Base-by-base conservation (phyloP, 305 asterid genomes). In the Fraxinus xanthoxyloides region DNA sequence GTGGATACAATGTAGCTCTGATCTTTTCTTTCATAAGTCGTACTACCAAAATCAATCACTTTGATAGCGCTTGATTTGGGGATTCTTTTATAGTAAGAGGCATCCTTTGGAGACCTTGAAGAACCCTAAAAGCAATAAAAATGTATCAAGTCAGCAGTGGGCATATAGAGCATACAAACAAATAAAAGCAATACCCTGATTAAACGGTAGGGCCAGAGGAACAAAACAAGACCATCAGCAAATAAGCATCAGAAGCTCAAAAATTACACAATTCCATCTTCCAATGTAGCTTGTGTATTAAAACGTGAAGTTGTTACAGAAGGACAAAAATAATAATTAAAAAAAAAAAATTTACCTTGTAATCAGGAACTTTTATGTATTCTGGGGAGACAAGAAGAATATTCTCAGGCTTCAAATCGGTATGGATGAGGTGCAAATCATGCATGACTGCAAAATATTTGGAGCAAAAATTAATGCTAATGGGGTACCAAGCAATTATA, bases 1-100 rank as follows among this genome's bases (percentile, higher is more conserved):
- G 98, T 95, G 4, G 98, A 93, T 1, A 95, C 98, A 2, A 89
- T 88, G 83, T 95, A 95, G 0, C 94, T 80, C 84, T 92, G 98
- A 78, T 89, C 91, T 23, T 87, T 88, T 59, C 87, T 88, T 79
- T 91, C 93, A 36, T 83, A 88, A 5, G 98, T 91, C 1, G 98
- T 93, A 88, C 98, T 93, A 75, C 98, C 98, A 90, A 95, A 95
- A 86, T 95, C 98, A 78, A 95, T 95, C 32, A 95, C 97, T 85
- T 95, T 95, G 36, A 95, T 90, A 40, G 94, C 95, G 91, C 97
- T 95, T 0, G 97, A 95, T 79, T 93, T 95, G 0, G 98, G 98
- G 7, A 93, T 81, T 82, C 94, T 89, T 86, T 90, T 95, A 82
- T 79, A 92, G 85, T 48, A 48, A 2, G 93, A 85, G 77, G 87